Percentiles rank a stretch among this genome's conserved stretches.
Conservation (phyloP, 2,329 filamentous ascomycete species). For the Didymella pinodella region DNA sequence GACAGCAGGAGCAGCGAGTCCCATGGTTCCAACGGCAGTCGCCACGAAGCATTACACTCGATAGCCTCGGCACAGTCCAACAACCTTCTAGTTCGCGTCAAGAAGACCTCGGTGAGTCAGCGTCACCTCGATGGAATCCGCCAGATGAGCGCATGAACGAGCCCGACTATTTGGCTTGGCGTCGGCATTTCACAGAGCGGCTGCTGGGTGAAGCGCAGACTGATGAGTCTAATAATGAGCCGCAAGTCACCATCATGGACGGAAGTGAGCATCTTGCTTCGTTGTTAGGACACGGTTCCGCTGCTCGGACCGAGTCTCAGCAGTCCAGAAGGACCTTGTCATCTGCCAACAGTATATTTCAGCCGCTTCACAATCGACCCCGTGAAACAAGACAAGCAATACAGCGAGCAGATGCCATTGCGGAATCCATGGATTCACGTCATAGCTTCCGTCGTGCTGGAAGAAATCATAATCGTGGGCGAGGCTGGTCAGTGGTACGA, state of each 20-base stretch:
- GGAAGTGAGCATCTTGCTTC: not conserved
- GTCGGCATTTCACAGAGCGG: not conserved
- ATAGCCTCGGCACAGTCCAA: not conserved
- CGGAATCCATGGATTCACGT: not conserved
- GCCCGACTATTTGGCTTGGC: not conserved
- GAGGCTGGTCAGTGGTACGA: not conserved
- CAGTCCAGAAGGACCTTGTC: not conserved
- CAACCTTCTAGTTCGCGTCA: not conserved
- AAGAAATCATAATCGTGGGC: not conserved
- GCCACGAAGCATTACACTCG: not conserved
- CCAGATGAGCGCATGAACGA: not conserved
- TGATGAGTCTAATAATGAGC: not conserved
- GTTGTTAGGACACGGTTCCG: not conserved
- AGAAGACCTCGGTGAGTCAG: not conserved
- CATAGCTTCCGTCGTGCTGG: not conserved
- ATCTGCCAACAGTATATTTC: not conserved
- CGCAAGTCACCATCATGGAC: not conserved
- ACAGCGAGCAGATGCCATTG: not conserved
- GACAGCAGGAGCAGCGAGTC: too few species aligned
- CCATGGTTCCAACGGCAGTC: not conserved
- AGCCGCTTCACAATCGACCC: not conserved
- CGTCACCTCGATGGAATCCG: not conserved
- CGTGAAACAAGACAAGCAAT: not conserved
- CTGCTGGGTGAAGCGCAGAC: not conserved
- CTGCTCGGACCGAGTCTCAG: not conserved